Evolutionary conservation across 192 early-diverging fungal genomes (phyloP), one percentile per base, ranked within the genome.

Genomic region (Backusella westeae): DNA sequence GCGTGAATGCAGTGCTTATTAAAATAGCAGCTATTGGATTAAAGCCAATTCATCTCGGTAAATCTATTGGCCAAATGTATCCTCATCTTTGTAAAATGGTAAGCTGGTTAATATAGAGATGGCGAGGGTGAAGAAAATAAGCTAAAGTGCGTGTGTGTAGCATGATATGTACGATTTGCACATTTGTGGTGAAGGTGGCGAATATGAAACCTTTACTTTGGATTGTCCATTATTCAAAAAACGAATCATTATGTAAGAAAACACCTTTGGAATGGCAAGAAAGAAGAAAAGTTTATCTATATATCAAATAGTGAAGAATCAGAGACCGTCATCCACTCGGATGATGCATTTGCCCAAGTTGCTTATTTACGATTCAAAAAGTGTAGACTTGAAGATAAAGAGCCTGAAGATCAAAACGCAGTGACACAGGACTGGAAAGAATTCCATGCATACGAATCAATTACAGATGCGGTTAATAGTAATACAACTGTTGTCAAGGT

Each of bases 171-270:
- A 90, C 75, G 95, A 92, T 34, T 72, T 94, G 34, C 93, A 99
- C 81, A 87, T 96, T 6, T 98, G 96, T 75, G 98, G 98, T 38
- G 98, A 99, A 84, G 98, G 98, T 71, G 98, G 98, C 34, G 98
- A 99, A 84, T 99, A 93, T 78, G 98, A 99, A 77, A 94, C 96
- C 5, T 87, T 98, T 69, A 96, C 95, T 0, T 78, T 98, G 42
- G 96, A 99, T 75, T 96, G 93, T 73, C 97, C 97, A 3, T 74
- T 99, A 34, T 99, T 97, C 77, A 91, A 91, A 59, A 92, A 89
- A 68, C 87, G 93, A 9, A 92, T 99, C 72, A 86, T 94, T 4
- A 71, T 96, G 94, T 93, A 85, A 87, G 90, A 77, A 32, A 9
- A 52, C n/a, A 49, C 6, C 34, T 32, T 23, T 14, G 10, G 21